These are phyloP conservation scores for Citropsis articulata DNA, from an alignment of 345 rosid species.

Conservation along the genomic window DNA sequence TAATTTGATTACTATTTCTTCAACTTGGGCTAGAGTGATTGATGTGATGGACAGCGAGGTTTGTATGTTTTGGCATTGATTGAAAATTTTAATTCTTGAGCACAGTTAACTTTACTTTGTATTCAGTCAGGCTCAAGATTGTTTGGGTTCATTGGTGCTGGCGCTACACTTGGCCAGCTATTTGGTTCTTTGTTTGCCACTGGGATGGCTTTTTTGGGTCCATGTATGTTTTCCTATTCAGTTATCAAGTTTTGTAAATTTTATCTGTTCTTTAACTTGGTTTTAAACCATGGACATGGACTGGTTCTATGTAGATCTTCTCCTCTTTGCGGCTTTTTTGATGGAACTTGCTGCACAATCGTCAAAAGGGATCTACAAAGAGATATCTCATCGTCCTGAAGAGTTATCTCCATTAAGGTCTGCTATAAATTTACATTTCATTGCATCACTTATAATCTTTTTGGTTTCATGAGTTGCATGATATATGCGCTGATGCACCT, in stretches of 20 bases:
- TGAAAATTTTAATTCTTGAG: conserved; percentile 5
- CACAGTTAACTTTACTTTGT: conserved; percentile 28
- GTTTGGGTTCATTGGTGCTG: conserved; percentile 96
- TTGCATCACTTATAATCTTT: neutral
- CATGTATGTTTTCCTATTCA: conserved; percentile 51
- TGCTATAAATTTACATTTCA: conserved; percentile 11
- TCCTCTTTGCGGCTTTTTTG: conserved; percentile 77
- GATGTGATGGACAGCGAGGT: conserved; percentile 96
- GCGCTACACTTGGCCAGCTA: conserved; percentile 96
- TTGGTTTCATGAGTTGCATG: neutral
- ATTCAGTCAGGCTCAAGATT: conserved; percentile 96
- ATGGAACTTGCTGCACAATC: conserved; percentile 92
- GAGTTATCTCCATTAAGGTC: conserved; percentile 74
- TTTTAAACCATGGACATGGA: conserved; percentile 5
- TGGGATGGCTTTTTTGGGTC: conserved; percentile 82
- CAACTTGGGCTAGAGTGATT: conserved; percentile 95
- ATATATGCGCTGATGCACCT: neutral
- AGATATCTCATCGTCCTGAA: conserved; percentile 48
- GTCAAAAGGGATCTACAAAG: conserved; percentile 73
- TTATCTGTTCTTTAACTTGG: conserved; percentile 12
- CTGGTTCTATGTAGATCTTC: conserved; percentile 52
- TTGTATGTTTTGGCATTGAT: conserved; percentile 13
- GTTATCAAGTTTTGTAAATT: conserved; percentile 5
- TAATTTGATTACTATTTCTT: conserved; percentile 86
- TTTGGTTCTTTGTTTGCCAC: conserved; percentile 90